phyloP scores from a whole-genome alignment of 768 basidiomycete species.

The Russula sp. region DNA sequence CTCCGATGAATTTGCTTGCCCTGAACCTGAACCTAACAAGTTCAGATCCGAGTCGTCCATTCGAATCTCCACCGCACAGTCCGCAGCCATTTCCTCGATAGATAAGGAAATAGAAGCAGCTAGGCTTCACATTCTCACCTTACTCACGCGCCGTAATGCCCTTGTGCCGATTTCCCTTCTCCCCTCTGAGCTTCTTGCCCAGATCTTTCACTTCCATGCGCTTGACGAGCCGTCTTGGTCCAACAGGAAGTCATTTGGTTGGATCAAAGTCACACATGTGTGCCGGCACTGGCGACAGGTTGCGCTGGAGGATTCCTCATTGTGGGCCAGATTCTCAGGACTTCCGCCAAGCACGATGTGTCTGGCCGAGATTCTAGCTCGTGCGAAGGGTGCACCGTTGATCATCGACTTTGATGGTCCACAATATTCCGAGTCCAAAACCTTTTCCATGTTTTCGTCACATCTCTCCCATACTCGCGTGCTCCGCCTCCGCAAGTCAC shows the following conservation, averaged over 20 bases:
- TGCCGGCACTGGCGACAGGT: constrained; percentile 19
- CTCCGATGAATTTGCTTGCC: neutral
- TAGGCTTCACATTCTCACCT: neutral
- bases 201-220: constrained; percentile 4
- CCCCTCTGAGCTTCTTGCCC: constrained; percentile 16
- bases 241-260: neutral
- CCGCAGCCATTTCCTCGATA: neutral
- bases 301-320: constrained; percentile 9
- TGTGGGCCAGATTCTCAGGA: constrained; percentile 9
- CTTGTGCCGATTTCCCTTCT: constrained; percentile 8
- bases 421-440: neutral
- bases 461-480: constrained; percentile 9
- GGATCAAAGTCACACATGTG: constrained; percentile 18
- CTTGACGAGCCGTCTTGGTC: neutral
- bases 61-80: neutral
- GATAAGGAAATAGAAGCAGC: constrained; percentile 1
- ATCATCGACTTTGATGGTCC: neutral
- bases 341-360: neutral
- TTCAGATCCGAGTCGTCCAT: neutral
- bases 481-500: neutral
- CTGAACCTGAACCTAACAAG: neutral
- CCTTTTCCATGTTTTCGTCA: neutral
- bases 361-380: constrained; percentile 8
- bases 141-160: constrained; percentile 8
- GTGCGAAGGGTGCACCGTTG: constrained; percentile 1